A percentile compares a stretch with the other conserved stretches of the same genome.
These are phyloP conservation scores for Sugiyamaella neomexicana DNA, from an alignment of 1,139 yeast species.

Conservation along the genomic window DNA sequence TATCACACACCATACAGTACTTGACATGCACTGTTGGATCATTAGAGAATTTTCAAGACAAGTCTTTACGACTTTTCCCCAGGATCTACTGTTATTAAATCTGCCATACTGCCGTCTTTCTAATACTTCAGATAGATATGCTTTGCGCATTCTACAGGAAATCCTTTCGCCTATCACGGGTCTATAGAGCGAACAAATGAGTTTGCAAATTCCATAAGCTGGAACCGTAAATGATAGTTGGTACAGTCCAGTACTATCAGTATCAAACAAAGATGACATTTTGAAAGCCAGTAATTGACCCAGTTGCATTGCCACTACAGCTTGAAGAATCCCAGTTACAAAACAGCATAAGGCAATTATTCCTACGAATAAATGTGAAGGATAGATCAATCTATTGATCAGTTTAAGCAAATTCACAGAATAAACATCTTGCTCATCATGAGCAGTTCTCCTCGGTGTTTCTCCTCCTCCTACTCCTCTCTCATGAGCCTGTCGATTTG, in stretches of 20 bases:
- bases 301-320: background rate
- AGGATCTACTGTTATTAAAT: background rate
- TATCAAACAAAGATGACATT: slow-evolving; percentile 8
- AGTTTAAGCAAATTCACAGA: background rate
- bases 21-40: slow-evolving; percentile 1
- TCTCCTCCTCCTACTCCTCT: background rate
- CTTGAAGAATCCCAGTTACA: slow-evolving; percentile 1
- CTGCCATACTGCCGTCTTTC: background rate
- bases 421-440: background rate
- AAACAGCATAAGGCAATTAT: background rate
- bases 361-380: background rate
- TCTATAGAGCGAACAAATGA: slow-evolving; percentile 1
- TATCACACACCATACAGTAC: background rate
- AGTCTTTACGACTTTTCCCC: background rate
- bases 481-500: background rate
- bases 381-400: background rate
- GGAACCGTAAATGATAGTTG: background rate
- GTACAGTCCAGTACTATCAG: slow-evolving; percentile 8
- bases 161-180: background rate
- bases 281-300: slow-evolving; percentile 6
- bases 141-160: slow-evolving; percentile 13
- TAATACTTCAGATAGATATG: slow-evolving; percentile 8
- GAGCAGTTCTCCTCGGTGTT: background rate
- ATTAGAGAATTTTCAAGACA: slow-evolving; percentile 1
- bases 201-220: background rate